Evolutionary conservation across 1,284 basidiomycete species (phyloP).

Genomic region (Microstroma glucosiphilum): DNA sequence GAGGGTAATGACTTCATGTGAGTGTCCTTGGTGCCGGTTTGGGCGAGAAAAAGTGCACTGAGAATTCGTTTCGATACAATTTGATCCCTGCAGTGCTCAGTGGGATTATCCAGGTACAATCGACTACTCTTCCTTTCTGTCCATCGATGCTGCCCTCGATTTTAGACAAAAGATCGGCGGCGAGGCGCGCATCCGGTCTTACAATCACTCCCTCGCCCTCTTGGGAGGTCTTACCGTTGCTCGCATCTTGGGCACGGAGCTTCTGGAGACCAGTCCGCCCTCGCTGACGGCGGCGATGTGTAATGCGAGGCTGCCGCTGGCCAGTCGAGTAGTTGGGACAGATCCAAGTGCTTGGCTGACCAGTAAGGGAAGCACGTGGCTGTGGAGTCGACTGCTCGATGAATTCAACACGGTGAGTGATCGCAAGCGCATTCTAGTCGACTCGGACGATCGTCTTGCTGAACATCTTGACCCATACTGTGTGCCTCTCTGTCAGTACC

Average conservation of each 20-base stretch:
- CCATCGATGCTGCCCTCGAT: slow-evolving; percentile 59
- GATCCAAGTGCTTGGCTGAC: background rate
- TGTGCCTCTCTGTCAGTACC: background rate
- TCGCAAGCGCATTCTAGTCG: slow-evolving; percentile 20
- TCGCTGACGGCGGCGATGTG: slow-evolving; percentile 6
- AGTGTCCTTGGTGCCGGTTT: too few species aligned
- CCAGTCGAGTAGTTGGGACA: slow-evolving; percentile 6
- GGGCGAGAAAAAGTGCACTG: too few species aligned
- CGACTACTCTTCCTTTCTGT: slow-evolving; percentile 25
- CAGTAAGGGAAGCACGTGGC: slow-evolving; percentile 15
- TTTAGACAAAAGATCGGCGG: slow-evolving; percentile 77
- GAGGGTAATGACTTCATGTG: background rate
- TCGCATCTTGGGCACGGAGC: slow-evolving; percentile 61
- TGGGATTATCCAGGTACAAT: slow-evolving; percentile 27
- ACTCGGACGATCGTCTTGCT: slow-evolving; percentile 7
- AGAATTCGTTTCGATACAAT: too few species aligned
- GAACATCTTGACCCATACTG: background rate
- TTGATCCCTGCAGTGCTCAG: slow-evolving; percentile 14
- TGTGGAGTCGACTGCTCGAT: background rate
- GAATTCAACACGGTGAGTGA: slow-evolving; percentile 21
- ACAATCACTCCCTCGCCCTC: slow-evolving; percentile 68
- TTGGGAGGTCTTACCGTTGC: slow-evolving; percentile 65
- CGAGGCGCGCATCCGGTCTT: slow-evolving; percentile 68
- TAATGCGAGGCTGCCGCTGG: slow-evolving; percentile 20
- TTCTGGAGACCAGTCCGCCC: slow-evolving; percentile 55